Conservation (phyloP, 768 basidiomycete species). For the Hydnomerulius pinastri region DNA sequence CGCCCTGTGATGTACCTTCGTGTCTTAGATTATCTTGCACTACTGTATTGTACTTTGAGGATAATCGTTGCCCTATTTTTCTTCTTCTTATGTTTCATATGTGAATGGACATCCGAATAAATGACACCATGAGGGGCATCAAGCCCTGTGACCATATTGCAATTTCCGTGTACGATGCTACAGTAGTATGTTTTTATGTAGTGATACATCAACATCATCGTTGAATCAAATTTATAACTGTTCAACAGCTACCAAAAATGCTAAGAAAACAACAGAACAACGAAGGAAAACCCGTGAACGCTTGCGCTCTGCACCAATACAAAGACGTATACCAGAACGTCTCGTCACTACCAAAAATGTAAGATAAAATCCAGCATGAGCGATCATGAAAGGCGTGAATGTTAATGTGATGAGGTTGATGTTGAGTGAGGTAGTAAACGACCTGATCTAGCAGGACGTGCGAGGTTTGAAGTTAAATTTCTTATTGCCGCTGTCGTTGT, state of each 20-base stretch:
- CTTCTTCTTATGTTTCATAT: neutral
- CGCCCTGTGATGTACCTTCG: neutral
- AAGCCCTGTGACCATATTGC: neutral
- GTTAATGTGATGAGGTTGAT: neutral
- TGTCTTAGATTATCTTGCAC: constrained; percentile 3
- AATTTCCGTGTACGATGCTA: neutral
- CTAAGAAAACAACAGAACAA: neutral
- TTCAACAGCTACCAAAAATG: neutral
- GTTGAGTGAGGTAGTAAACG: too few relatives aligned
- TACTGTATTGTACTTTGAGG: constrained; percentile 18
- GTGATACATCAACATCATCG: neutral
- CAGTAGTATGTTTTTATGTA: neutral
- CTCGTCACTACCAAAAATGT: neutral
- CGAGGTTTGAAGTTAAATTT: constrained; percentile 70
- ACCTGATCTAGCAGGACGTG: constrained; percentile 53
- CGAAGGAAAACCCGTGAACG: neutral
- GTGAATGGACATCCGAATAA: neutral
- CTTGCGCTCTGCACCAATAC: neutral
- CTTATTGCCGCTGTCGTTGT: constrained; percentile 43
- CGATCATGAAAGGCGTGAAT: too few relatives aligned
- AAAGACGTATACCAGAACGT: neutral
- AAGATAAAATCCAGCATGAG: too few relatives aligned
- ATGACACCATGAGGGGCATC: neutral
- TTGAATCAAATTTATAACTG: neutral
- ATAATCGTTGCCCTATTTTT: constrained; percentile 11